Evolutionary conservation across 306 rosid genomes (phyloP), one percentile per base, ranked within the genome.

Genomic region (Crotalaria pallida): DNA sequence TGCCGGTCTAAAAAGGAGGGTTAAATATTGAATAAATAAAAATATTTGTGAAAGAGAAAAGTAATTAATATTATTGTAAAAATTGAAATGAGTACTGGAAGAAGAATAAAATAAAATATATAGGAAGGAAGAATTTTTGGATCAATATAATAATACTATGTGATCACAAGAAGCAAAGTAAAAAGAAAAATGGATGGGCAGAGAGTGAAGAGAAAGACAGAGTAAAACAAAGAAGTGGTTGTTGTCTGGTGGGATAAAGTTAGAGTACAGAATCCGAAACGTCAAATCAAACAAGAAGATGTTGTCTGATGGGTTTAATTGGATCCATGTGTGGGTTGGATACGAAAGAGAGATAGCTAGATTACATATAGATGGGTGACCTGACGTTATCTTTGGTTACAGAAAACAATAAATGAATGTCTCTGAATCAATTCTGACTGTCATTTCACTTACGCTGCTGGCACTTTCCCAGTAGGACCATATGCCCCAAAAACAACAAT

Each of bases 181-280:
- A n/a, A n/a, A n/a, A n/a, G n/a, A n/a, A n/a, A n/a, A n/a, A n/a
- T n/a, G n/a, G n/a, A n/a, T n/a, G n/a, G n/a, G n/a, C 24, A 51
- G 43, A 19, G 65, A 15, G 16, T 15, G 65, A 38, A 19, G 31
- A 8, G 11, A 13, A 4, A 16, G 16, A 15, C 52, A 41, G 9
- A 0, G 50, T 0, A 19, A 11, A n/a, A 10, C 24, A 21, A 6
- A n/a, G n/a, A n/a, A n/a, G 15, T 1, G 11, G 51, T 10, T 63
- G 18, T 76, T 84, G 86, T 77, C 58, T 1, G 26, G 53, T 51
- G 59, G 76, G 87, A 84, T 58, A 69, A 62, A 53, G 83, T 59
- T 60, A 75, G 74, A 77, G 87, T 41, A 69, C 71, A 92, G 92
- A 92, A 92, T 92, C 98, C 84, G 96, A 89, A 85, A 89, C 73